These are phyloP conservation scores for Barnettozyma siamensis DNA, from an alignment of 805 yeast species.

Conservation along the genomic window DNA sequence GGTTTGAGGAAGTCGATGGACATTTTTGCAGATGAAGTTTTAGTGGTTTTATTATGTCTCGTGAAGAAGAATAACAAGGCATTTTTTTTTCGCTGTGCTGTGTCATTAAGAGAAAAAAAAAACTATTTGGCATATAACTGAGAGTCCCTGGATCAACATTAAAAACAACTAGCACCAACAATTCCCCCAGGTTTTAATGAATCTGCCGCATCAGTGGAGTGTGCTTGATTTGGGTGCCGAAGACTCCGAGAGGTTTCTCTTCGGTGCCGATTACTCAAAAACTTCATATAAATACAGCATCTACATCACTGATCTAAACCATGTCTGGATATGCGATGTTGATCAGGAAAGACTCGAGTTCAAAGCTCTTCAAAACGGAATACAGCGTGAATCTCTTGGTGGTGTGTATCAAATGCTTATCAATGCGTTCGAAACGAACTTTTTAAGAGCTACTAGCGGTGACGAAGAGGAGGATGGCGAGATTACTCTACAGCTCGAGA, in stretches of 20 bases:
- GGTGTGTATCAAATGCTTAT: slow-evolving; percentile 12
- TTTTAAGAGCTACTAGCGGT: slow-evolving; percentile 4
- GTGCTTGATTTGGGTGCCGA: slow-evolving; percentile 11
- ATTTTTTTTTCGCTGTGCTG: too few species aligned
- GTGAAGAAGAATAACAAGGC: too few species aligned
- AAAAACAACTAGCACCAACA: too few species aligned
- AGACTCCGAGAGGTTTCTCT: slow-evolving; percentile 10
- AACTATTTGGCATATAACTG: not conserved
- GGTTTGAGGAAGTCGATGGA: slow-evolving; percentile 82
- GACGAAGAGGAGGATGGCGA: slow-evolving; percentile 7
- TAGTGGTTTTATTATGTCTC: too few species aligned
- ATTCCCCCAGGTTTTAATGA: slow-evolving; percentile 9
- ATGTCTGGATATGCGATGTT: slow-evolving; percentile 22
- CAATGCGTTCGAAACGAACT: slow-evolving; percentile 10
- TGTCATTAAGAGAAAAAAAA: not conserved
- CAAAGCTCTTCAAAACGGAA: slow-evolving; percentile 16
- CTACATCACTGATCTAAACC: slow-evolving; percentile 20
- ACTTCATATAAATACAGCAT: slow-evolving; percentile 9
- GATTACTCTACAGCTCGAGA: slow-evolving; percentile 6
- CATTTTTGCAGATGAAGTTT: not conserved
- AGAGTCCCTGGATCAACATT: too few species aligned
- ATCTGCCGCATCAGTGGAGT: slow-evolving; percentile 20
- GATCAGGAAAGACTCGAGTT: slow-evolving; percentile 11
- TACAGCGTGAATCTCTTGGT: slow-evolving; percentile 9
- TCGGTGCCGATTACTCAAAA: slow-evolving; percentile 18